Evolutionary conservation across 768 basidiomycete genomes (phyloP).

Genomic region (Russula emetica): DNA sequence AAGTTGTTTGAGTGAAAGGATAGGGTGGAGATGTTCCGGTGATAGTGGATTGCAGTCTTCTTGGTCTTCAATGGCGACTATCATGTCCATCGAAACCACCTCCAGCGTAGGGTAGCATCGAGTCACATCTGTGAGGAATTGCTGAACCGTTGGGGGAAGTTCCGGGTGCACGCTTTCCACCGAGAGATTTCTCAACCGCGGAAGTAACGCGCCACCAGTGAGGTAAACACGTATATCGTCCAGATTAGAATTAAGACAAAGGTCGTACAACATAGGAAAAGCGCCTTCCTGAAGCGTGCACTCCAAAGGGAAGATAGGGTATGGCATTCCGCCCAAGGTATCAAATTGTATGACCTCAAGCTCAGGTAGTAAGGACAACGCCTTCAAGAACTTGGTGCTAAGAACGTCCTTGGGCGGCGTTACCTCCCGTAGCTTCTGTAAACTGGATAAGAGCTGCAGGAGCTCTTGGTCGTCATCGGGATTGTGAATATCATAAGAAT

Average conservation of each 20-base stretch:
- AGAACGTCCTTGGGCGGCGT: slow-evolving; percentile 21
- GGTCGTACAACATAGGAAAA: slow-evolving; percentile 23
- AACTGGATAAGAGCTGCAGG: slow-evolving; percentile 10
- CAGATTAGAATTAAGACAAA: slow-evolving; percentile 24
- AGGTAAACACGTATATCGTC: slow-evolving; percentile 24
- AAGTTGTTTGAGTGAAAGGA: slow-evolving; percentile 25
- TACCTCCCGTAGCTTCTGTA: slow-evolving; percentile 15
- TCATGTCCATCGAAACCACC: slow-evolving; percentile 19
- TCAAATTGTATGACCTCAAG: slow-evolving; percentile 22
- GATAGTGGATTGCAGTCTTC: slow-evolving; percentile 11
- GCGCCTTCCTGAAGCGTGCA: slow-evolving; percentile 15
- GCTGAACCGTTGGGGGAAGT: slow-evolving; percentile 7
- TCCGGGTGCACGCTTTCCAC: slow-evolving; percentile 20
- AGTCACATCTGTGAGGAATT: slow-evolving; percentile 20
- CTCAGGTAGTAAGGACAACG: slow-evolving; percentile 19
- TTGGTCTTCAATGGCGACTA: slow-evolving; percentile 15
- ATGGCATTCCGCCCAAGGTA: slow-evolving; percentile 6
- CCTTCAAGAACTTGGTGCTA: slow-evolving; percentile 4
- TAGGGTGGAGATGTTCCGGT: slow-evolving; percentile 16
- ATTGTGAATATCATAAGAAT: background rate
- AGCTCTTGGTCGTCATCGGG: background rate
- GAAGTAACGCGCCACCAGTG: slow-evolving; percentile 19
- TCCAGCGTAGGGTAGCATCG: slow-evolving; percentile 22
- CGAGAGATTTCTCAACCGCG: slow-evolving; percentile 17
- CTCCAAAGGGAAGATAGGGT: background rate